Percentiles rank a stretch among this genome's conserved stretches.
Conservation (phyloP, 129 eudicot genomes). For the Artemisia tridentata region DNA sequence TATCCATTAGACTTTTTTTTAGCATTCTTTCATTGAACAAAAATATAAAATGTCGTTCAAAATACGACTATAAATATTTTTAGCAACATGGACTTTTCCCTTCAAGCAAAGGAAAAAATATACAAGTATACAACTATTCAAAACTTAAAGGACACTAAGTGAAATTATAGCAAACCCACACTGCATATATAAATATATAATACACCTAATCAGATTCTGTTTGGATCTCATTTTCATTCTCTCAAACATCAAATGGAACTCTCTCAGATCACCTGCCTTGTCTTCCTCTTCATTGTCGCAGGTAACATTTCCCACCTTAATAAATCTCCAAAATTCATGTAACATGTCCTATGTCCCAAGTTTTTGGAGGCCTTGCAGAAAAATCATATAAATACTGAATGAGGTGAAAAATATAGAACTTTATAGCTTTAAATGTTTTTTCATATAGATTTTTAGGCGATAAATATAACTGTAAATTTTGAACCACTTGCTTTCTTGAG, state of each 20-base stretch:
- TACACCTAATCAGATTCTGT: slow-evolving; percentile 1
- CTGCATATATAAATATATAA: slow-evolving; percentile 8
- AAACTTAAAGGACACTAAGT: neutral
- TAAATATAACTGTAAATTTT: too few species aligned
- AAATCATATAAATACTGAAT: too few species aligned
- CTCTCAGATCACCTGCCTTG: neutral
- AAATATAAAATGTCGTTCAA: too few species aligned
- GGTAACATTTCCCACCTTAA: neutral
- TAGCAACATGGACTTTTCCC: neutral
- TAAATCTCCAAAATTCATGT: neutral
- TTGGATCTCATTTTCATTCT: neutral
- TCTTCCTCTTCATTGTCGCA: slow-evolving; percentile 6
- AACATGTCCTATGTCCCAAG: neutral
- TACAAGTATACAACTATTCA: neutral
- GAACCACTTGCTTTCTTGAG: too few species aligned
- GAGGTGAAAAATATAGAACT: too few species aligned
- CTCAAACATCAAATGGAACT: neutral
- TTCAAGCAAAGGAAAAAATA: neutral
- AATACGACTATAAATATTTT: too few species aligned
- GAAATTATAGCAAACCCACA: neutral
- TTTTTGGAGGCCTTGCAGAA: too few species aligned
- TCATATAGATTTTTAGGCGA: too few species aligned
- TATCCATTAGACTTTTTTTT: too few species aligned
- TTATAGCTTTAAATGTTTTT: too few species aligned
- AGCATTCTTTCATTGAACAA: too few species aligned